Percentiles rank a stretch among this genome's conserved stretches.
phyloP scores from a whole-genome alignment of 2,329 filamentous ascomycete species.

The Hypoxylon sp. region DNA sequence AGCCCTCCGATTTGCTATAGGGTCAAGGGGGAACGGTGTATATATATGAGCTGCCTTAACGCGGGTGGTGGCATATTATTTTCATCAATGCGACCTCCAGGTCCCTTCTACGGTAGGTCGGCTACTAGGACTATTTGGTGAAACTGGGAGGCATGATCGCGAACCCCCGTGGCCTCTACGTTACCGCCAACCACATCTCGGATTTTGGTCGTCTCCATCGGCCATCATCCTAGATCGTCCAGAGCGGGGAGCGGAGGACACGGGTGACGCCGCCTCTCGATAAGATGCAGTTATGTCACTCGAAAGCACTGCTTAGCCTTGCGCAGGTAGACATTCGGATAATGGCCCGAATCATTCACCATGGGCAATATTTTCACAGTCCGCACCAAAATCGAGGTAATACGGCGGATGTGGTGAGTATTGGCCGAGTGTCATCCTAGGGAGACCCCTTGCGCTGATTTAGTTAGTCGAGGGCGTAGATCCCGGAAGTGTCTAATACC shows the following conservation, averaged over 20 bases:
- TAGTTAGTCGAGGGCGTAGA: slow-evolving; percentile 48
- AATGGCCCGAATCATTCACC: slow-evolving; percentile 4
- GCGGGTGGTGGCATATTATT: slow-evolving; percentile 8
- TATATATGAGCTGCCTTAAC: slow-evolving; percentile 4
- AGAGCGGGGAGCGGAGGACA: slow-evolving; percentile 46
- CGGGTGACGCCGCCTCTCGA: slow-evolving; percentile 42
- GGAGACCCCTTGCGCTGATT: slow-evolving; percentile 45
- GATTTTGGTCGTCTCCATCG: slow-evolving; percentile 29
- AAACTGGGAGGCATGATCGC: slow-evolving; percentile 11
- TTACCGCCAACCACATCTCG: slow-evolving; percentile 30
- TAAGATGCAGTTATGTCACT: slow-evolving; percentile 45
- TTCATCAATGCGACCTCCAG: not conserved
- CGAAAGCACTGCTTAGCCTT: slow-evolving; percentile 31
- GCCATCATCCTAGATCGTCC: slow-evolving; percentile 38
- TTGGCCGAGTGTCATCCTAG: slow-evolving; percentile 46
- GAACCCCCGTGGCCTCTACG: slow-evolving; percentile 9
- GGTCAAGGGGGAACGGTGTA: slow-evolving; percentile 12
- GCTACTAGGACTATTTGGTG: not conserved
- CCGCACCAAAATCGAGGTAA: slow-evolving; percentile 14
- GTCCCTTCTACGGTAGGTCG: not conserved
- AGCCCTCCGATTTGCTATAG: slow-evolving; percentile 21
- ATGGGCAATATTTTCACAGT: slow-evolving; percentile 23
- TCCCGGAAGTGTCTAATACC: slow-evolving; percentile 47
- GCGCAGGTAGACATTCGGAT: slow-evolving; percentile 27
- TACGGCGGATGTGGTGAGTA: slow-evolving; percentile 38